Percentiles rank a stretch among this genome's conserved stretches.
Conservation (phyloP, 768 basidiomycete species). For the Antrodiella citrinella region DNA sequence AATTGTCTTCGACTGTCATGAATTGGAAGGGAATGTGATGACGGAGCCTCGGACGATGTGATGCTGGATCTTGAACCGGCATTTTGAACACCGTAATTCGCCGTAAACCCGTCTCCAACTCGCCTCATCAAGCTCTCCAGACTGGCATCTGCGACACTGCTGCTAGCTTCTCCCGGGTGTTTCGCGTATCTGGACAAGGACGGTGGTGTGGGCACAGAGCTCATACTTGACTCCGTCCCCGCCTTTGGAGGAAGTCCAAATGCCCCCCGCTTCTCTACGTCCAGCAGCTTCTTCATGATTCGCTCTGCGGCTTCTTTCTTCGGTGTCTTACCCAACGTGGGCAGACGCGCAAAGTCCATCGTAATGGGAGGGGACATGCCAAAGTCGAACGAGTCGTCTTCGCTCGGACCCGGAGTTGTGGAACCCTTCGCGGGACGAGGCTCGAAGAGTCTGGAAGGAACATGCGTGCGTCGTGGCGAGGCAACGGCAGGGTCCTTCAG, state of each 20-base stretch:
- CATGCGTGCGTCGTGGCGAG: constrained; percentile 31
- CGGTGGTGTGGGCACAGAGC: constrained; percentile 62
- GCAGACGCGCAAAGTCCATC: constrained; percentile 38
- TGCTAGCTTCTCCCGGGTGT: constrained; percentile 27
- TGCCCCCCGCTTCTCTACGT: constrained; percentile 14
- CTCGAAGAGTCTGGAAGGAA: constrained; percentile 1
- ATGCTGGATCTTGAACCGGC: not conserved
- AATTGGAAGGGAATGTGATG: not conserved
- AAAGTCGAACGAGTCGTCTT: constrained; percentile 29
- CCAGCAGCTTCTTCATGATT: constrained; percentile 56
- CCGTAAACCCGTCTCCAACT: constrained; percentile 27
- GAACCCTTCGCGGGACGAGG: not conserved
- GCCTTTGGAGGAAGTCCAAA: constrained; percentile 7
- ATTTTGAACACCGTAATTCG: not conserved
- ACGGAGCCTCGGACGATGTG: not conserved
- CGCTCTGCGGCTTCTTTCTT: constrained; percentile 62
- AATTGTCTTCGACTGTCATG: not conserved
- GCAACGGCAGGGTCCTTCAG: constrained; percentile 46
- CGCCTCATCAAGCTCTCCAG: constrained; percentile 66
- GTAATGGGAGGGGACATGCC: constrained; percentile 49
- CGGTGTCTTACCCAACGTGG: constrained; percentile 53
- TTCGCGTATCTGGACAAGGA: constrained; percentile 61
- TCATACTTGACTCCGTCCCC: constrained; percentile 50
- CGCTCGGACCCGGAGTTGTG: constrained; percentile 11
- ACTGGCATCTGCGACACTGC: constrained; percentile 46